These are phyloP conservation scores for Nicotiana attenuata DNA, from an alignment of 257 asterid genomes.

Conservation along the genomic window DNA sequence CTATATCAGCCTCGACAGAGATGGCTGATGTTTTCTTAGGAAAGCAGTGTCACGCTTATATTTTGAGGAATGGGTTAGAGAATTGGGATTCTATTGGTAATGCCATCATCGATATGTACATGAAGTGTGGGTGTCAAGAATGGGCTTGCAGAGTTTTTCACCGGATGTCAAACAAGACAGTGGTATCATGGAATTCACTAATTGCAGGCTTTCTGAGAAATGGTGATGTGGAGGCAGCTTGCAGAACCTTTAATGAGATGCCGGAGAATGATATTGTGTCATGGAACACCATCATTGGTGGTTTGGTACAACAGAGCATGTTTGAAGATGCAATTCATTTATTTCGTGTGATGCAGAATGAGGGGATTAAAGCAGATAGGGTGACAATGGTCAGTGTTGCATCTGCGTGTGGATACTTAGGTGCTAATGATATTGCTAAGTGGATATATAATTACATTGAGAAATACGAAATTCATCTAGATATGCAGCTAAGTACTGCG, in stretches of 20 bases:
- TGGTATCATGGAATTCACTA: slow-evolving; percentile 51
- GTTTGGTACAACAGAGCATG: slow-evolving; percentile 36
- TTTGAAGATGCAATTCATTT: slow-evolving; percentile 40
- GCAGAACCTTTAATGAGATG: slow-evolving; percentile 31
- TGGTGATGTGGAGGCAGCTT: slow-evolving; percentile 36
- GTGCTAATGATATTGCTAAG: slow-evolving; percentile 46
- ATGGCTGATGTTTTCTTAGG: slow-evolving; percentile 31
- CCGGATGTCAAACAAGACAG: slow-evolving; percentile 40
- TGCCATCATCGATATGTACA: slow-evolving; percentile 55
- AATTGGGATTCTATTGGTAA: slow-evolving; percentile 38
- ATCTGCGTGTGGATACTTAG: slow-evolving; percentile 56
- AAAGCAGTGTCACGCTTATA: slow-evolving; percentile 47
- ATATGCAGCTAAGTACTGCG: slow-evolving; percentile 34
- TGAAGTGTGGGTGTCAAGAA: slow-evolving; percentile 38
- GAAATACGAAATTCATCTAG: slow-evolving; percentile 19
- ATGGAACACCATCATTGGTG: slow-evolving; percentile 54
- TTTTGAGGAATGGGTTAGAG: slow-evolving; percentile 37
- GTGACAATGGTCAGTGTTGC: slow-evolving; percentile 54
- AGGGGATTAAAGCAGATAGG: slow-evolving; percentile 35
- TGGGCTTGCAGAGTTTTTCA: slow-evolving; percentile 38
- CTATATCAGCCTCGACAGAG: slow-evolving; percentile 43
- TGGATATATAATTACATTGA: slow-evolving; percentile 41
- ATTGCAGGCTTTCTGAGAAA: slow-evolving; percentile 48
- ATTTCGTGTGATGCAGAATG: slow-evolving; percentile 42
- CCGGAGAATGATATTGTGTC: slow-evolving; percentile 45